These are phyloP conservation scores for Erucastrum elatum DNA, from an alignment of 345 rosid species.

Conservation along the genomic window DNA sequence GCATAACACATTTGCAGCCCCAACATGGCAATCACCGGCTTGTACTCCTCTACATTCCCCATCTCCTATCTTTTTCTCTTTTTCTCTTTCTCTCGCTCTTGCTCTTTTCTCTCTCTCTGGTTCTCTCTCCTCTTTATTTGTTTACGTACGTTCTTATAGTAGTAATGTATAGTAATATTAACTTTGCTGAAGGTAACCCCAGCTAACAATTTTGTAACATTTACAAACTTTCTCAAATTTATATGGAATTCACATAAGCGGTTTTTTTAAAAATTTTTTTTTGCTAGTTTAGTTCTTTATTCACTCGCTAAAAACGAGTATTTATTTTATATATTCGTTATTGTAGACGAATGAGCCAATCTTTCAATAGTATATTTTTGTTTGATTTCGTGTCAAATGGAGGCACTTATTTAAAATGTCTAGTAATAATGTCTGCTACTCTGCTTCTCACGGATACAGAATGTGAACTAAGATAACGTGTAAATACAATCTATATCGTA, in stretches of 20 bases:
- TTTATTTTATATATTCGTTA: neutral
- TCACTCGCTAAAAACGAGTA: neutral
- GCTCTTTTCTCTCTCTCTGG: neutral
- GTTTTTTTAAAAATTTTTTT: no score
- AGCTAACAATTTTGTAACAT: neutral
- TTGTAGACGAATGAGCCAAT: neutral
- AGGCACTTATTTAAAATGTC: neutral
- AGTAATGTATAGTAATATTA: neutral
- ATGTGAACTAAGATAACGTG: neutral
- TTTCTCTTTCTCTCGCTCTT: neutral
- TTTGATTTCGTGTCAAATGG: neutral
- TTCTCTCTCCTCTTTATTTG: neutral
- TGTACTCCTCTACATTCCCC: conserved; percentile 39
- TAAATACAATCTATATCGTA: neutral
- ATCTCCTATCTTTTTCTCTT: neutral
- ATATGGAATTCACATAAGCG: neutral
- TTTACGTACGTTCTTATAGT: neutral
- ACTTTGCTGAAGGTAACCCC: neutral
- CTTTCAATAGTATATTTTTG: neutral
- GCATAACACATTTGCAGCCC: conserved; percentile 40
- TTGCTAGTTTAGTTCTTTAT: neutral
- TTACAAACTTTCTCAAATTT: neutral
- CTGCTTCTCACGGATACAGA: neutral
- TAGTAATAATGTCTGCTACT: neutral
- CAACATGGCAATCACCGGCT: conserved; percentile 42